These are phyloP conservation scores for Linderniella brevidens DNA, from an alignment of 257 asterid species.

Conservation along the genomic window DNA sequence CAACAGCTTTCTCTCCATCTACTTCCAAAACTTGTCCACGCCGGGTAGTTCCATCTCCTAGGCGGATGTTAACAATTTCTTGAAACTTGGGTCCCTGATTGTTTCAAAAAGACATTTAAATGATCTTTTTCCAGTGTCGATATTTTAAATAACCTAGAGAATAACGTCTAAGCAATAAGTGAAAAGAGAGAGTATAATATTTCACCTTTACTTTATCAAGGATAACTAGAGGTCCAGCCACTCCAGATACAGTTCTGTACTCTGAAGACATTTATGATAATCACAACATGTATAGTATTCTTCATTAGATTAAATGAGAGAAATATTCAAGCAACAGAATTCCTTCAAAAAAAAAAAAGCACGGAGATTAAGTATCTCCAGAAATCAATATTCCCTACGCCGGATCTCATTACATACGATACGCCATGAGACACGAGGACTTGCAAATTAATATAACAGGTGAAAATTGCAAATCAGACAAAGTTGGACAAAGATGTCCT, in stretches of 20 bases:
- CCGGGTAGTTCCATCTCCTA: constrained; percentile 87
- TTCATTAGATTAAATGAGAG: too few relatives aligned
- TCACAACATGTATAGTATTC: not conserved
- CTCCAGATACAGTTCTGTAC: constrained; percentile 97
- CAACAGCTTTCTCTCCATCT: constrained; percentile 96
- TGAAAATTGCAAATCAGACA: too few relatives aligned
- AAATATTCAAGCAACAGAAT: too few relatives aligned
- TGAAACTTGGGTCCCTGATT: constrained; percentile 93
- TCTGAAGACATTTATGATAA: constrained; percentile 31
- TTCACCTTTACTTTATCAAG: constrained; percentile 96
- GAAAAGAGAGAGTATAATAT: too few relatives aligned
- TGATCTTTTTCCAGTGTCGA: not conserved
- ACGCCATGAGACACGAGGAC: too few relatives aligned
- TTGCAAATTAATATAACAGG: too few relatives aligned
- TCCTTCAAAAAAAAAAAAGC: not conserved
- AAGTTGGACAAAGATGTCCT: too few relatives aligned
- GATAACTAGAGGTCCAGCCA: constrained; percentile 98
- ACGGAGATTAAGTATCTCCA: not conserved
- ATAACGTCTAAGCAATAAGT: too few relatives aligned
- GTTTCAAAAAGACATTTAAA: constrained; percentile 13
- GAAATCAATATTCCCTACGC: too few relatives aligned
- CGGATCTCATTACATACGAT: too few relatives aligned
- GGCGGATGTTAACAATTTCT: constrained; percentile 85
- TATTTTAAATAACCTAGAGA: too few relatives aligned
- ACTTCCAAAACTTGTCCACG: constrained; percentile 97